Evolutionary conservation across 2,329 filamentous ascomycete genomes (phyloP), one percentile per base, ranked within the genome.

Genomic region (Seiridium cupressi): DNA sequence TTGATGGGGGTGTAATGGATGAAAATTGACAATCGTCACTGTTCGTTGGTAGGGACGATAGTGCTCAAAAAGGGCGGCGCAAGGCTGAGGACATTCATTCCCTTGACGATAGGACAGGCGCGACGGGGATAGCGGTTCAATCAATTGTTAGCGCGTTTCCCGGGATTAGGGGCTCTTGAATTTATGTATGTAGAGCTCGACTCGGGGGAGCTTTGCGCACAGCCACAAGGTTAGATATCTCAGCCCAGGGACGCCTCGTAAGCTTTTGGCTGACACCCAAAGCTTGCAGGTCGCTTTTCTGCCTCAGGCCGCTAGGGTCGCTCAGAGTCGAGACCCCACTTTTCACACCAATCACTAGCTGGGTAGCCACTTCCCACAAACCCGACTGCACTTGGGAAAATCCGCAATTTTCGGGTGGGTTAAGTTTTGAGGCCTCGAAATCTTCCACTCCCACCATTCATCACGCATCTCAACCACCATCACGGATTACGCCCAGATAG

Each of bases 401-500:
- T 71, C 71, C 68, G 67, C 44, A 47, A 51, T 58, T 58, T 54
- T 59, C 31, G 47, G 57, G 42, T 51, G 57, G 47, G 44, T 44
- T 55, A 47, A 32, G 13, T 34, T 59, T 59, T 46, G 47, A 54
- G 35, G 57, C 48, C 48, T 59, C 36, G 65, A 67, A 69, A 61
- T 64, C 61, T 59, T 62, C 51, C 60, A 65, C 44, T 61, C 53
- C 44, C 55, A 51, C 47, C 57, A 58, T 51, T 59, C 61, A 70
- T 59, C 63, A 62, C 66, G 63, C 58, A 61, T 65, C 61, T 64
- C 64, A 66, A 53, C 47, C 66, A 71, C 60, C 69, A 68, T 60
- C 65, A 63, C 70, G 69, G 70, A 69, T 73, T 70, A 66, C 69
- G 71, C 69, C 66, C 48, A 58, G 68, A 51, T 68, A 72, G 69